Percentiles rank a stretch among this genome's conserved stretches.
Conservation (phyloP, 83 land plant species). For the Picea abies region DNA sequence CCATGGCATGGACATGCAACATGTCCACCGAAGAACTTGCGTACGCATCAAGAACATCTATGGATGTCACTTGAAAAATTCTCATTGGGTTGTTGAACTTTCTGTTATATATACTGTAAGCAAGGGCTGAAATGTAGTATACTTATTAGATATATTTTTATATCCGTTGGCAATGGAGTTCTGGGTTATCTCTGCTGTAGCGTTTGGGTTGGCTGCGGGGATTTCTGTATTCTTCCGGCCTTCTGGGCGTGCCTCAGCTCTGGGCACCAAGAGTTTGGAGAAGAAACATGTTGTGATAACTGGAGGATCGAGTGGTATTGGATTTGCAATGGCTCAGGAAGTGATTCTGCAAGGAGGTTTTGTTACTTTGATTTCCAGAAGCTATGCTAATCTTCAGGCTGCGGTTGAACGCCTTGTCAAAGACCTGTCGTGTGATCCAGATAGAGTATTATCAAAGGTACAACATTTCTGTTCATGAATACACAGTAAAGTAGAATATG, state of each 20-base stretch:
- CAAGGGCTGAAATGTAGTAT: background rate
- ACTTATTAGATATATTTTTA: background rate
- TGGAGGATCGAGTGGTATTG: constrained; percentile 9
- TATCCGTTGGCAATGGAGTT: background rate
- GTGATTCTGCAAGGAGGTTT: constrained; percentile 9
- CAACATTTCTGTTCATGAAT: no score
- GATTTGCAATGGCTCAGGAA: background rate
- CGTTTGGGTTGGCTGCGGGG: background rate
- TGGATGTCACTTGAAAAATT: background rate
- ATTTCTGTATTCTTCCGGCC: background rate
- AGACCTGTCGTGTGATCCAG: background rate
- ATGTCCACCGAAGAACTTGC: background rate
- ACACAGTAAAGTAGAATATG: no score
- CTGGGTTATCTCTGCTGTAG: background rate
- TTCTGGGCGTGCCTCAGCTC: background rate
- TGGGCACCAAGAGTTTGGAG: background rate
- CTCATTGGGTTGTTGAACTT: background rate
- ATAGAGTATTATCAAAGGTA: background rate
- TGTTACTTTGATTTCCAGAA: constrained; percentile 4
- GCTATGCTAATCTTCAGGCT: background rate
- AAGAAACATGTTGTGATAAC: constrained; percentile 12
- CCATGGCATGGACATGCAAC: background rate
- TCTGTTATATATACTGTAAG: background rate
- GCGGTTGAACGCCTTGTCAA: background rate
- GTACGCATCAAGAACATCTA: background rate